A percentile compares a stretch with the other conserved stretches of the same genome.
Conservation (phyloP, 257 asterid species). For the Penstemon newberryi region DNA sequence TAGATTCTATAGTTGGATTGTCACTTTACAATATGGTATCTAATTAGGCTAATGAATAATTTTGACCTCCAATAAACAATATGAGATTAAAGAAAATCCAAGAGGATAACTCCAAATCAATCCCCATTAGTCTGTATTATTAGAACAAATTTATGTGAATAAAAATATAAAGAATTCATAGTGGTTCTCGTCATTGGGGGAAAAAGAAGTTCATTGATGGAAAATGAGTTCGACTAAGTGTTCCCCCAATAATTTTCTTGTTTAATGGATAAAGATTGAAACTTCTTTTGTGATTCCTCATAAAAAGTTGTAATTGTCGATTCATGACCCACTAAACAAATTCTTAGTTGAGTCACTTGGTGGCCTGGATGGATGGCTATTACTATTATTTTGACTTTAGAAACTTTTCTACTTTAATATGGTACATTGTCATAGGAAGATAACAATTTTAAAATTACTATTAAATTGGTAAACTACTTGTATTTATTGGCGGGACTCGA, state of each 20-base stretch:
- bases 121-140: neutral
- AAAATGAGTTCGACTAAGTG: constrained; percentile 26
- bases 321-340: constrained; percentile 4
- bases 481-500: no score
- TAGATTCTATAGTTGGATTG: constrained; percentile 13
- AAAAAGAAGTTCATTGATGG: constrained; percentile 30
- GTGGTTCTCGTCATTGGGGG: neutral
- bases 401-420: neutral
- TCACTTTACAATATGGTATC: constrained; percentile 26
- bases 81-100: constrained; percentile 22
- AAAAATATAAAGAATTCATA: neutral
- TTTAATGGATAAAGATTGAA: constrained; percentile 38
- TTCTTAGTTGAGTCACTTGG: constrained; percentile 25
- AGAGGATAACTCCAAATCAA: constrained; percentile 2
- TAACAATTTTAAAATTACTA: no score
- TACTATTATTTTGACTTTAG: constrained; percentile 13
- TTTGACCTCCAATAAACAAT: neutral
- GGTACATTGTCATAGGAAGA: neutral
- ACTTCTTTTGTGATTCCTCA: constrained; percentile 22
- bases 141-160: neutral
- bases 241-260: constrained; percentile 27
- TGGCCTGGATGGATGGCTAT: constrained; percentile 27
- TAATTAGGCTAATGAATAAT: constrained; percentile 27
- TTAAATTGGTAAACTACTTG: no score
- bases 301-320: constrained; percentile 23